These are phyloP conservation scores for Phytophthora hibernalis DNA, from an alignment of 352 stramenopile genomes.

Conservation along the genomic window DNA sequence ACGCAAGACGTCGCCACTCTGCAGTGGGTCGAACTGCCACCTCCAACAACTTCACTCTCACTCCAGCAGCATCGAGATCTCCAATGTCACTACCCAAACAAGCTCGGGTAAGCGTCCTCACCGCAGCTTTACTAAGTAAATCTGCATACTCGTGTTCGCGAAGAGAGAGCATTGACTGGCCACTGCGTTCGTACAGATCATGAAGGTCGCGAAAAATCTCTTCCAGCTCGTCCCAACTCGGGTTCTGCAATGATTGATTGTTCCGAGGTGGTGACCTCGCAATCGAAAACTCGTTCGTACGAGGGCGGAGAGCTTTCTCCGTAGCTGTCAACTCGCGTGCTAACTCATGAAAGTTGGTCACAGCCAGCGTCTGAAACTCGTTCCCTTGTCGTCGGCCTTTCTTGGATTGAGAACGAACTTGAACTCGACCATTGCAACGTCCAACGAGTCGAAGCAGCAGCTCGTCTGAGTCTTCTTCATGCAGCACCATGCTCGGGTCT, in stretches of 20 bases:
- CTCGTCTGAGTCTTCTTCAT: slow-evolving; percentile 35
- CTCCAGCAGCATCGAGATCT: slow-evolving; percentile 27
- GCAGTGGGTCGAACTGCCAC: slow-evolving; percentile 45
- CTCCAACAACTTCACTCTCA: slow-evolving; percentile 51
- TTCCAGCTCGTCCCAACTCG: slow-evolving; percentile 41
- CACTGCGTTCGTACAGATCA: slow-evolving; percentile 32
- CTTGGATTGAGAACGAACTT: neutral
- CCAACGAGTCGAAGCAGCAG: slow-evolving; percentile 36
- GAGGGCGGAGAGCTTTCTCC: slow-evolving; percentile 26
- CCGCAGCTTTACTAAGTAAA: slow-evolving; percentile 32
- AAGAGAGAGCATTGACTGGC: slow-evolving; percentile 15
- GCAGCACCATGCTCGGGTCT: slow-evolving; percentile 19
- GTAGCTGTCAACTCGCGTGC: slow-evolving; percentile 30
- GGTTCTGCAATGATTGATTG: slow-evolving; percentile 8
- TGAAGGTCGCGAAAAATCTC: slow-evolving; percentile 46
- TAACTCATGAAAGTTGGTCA: slow-evolving; percentile 38
- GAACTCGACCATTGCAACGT: slow-evolving; percentile 23
- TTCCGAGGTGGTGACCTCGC: slow-evolving; percentile 1
- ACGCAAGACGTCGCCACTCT: slow-evolving; percentile 47
- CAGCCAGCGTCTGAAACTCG: slow-evolving; percentile 32
- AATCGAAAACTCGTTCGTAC: neutral
- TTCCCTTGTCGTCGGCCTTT: slow-evolving; percentile 14
- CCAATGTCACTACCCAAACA: slow-evolving; percentile 18
- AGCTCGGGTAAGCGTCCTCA: slow-evolving; percentile 28
- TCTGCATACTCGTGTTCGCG: slow-evolving; percentile 35